Conservation (phyloP, 768 basidiomycete genomes). For the Lanmaoa rubissima region DNA sequence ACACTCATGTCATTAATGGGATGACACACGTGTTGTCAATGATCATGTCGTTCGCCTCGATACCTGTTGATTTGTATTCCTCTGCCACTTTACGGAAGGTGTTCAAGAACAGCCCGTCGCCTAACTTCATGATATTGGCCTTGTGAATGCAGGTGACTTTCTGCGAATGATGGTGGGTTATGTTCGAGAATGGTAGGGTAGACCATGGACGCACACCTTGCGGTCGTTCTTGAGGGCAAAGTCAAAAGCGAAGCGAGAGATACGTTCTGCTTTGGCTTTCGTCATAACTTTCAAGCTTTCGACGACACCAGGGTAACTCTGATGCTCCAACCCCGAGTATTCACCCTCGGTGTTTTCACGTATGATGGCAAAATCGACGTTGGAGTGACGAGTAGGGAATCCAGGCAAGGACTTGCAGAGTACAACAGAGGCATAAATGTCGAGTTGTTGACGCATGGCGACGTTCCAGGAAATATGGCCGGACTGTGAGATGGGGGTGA, state of each 20-base stretch:
- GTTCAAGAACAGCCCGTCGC: slow-evolving; percentile 97
- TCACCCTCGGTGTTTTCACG: slow-evolving; percentile 99
- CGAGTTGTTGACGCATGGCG: slow-evolving; percentile 98
- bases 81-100: slow-evolving; percentile 96
- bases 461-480: slow-evolving; percentile 99
- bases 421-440: slow-evolving; percentile 98
- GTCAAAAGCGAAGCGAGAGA: slow-evolving; percentile 96
- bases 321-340: slow-evolving; percentile 98
- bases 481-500: slow-evolving; percentile 94
- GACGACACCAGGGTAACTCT: slow-evolving; percentile 97
- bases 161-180: slow-evolving; percentile 38
- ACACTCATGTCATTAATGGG: not conserved
- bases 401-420: slow-evolving; percentile 98
- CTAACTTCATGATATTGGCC: slow-evolving; percentile 99
- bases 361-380: slow-evolving; percentile 99
- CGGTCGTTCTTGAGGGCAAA: slow-evolving; percentile 98
- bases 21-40: slow-evolving; percentile 89
- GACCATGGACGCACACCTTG: slow-evolving; percentile 56
- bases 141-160: slow-evolving; percentile 99
- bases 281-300: slow-evolving; percentile 98
- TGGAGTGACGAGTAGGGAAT: slow-evolving; percentile 90
- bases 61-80: slow-evolving; percentile 92
- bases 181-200: not conserved
- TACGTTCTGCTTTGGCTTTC: slow-evolving; percentile 91
- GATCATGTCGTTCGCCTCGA: slow-evolving; percentile 96